These are phyloP conservation scores for Porcisia hertigi DNA, from an alignment of 208 protist species.

Conservation along the genomic window DNA sequence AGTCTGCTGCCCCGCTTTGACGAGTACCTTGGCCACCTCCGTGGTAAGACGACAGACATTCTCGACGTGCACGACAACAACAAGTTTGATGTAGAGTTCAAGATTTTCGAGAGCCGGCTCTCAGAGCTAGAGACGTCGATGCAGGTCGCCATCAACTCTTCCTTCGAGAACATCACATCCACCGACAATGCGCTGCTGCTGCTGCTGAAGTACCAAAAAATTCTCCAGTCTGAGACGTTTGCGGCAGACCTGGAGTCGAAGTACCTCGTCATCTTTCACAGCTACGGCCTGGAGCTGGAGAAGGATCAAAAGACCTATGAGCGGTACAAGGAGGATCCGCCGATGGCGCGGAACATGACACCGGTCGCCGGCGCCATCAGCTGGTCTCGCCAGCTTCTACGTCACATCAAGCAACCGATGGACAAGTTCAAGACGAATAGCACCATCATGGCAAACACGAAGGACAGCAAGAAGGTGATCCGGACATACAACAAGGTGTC, in stretches of 20 bases:
- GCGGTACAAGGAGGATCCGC: slow-evolving; percentile 94
- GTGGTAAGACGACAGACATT: slow-evolving; percentile 94
- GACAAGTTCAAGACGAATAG: slow-evolving; percentile 94
- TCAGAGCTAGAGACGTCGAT: slow-evolving; percentile 95
- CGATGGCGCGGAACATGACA: slow-evolving; percentile 94
- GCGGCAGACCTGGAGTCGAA: slow-evolving; percentile 93
- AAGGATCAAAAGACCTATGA: slow-evolving; percentile 97
- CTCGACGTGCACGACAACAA: slow-evolving; percentile 95
- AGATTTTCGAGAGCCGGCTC: slow-evolving; percentile 94
- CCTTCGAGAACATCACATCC: slow-evolving; percentile 95
- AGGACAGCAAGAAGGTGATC: slow-evolving; percentile 96
- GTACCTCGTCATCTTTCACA: slow-evolving; percentile 96
- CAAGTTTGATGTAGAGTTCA: slow-evolving; percentile 96
- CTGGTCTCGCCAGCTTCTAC: slow-evolving; percentile 96
- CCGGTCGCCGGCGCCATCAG: slow-evolving; percentile 95
- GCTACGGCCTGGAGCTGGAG: slow-evolving; percentile 95
- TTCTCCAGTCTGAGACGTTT: slow-evolving; percentile 93
- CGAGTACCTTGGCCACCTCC: slow-evolving; percentile 91
- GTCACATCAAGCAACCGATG: slow-evolving; percentile 97
- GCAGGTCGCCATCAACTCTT: slow-evolving; percentile 95
- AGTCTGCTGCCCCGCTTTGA: slow-evolving; percentile 91
- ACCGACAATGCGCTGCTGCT: slow-evolving; percentile 93
- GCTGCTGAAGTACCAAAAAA: slow-evolving; percentile 94
- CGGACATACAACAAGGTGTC: slow-evolving; percentile 97
- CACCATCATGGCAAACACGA: slow-evolving; percentile 94